Evolutionary conservation across 768 basidiomycete genomes (phyloP).

Genomic region (Lactarius psammicola): DNA sequence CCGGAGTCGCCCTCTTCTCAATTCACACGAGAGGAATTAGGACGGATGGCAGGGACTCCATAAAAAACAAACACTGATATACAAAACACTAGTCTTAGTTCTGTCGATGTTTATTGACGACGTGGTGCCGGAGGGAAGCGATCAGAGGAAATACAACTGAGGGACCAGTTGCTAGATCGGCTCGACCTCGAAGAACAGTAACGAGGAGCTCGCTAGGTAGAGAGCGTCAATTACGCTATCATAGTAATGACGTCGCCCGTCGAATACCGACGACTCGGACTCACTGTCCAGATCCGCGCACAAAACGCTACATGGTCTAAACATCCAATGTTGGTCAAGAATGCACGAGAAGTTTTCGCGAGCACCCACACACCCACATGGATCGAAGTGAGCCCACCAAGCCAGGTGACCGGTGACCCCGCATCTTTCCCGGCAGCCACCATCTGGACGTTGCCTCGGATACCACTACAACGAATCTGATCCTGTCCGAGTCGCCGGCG

Average conservation of each 20-base stretch:
- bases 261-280: background rate
- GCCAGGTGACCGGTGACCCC: background rate
- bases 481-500: background rate
- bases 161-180: background rate
- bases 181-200: background rate
- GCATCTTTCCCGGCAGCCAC: background rate
- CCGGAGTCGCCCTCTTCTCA: background rate
- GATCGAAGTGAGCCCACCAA: background rate
- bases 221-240: background rate
- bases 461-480: background rate
- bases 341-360: background rate
- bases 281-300: background rate
- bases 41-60: background rate
- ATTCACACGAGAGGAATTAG: background rate
- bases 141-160: background rate
- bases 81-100: background rate
- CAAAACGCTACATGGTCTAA: background rate
- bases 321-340: background rate
- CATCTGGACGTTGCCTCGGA: background rate
- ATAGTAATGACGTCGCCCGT: background rate
- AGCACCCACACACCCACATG: background rate
- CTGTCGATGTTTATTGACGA: too few relatives aligned
- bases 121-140: background rate
- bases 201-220: background rate
- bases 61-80: background rate